Evolutionary conservation across 345 rosid species (phyloP), one percentile per base, ranked within the genome.

Genomic region (Reutealis trisperma): DNA sequence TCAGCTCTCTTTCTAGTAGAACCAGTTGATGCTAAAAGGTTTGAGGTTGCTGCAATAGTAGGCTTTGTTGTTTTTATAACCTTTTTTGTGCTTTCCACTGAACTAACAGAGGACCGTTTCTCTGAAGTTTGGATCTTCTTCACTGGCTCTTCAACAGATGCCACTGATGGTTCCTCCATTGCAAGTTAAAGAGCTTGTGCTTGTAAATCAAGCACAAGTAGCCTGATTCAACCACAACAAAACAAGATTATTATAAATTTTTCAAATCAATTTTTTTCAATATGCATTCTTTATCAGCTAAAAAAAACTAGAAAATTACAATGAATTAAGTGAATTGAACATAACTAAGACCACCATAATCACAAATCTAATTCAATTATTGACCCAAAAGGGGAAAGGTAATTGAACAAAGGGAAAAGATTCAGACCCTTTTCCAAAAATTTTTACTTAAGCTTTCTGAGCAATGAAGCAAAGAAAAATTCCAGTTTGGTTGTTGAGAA

Each of bases 121-220:
- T 80, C 88, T 14, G 80, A 81, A 77, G 75, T 79, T 63, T 62
- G 78, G 0, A 82, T 65, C 77, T 67, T 84, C 63, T 74, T 74
- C 70, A 51, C 62, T n/a, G 79, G 72, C 77, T 80, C 87, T 81
- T 86, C 84, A 57, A 77, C 82, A 11, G 83, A 68, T 51, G 86
- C 84, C 63, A 74, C 79, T 62, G 79, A 79, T 12, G 85, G 77
- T 60, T 85, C 92, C 84, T 93, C 98, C 98, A 95, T 93, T 71
- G 63, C 61, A 9, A 67, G 11, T 67, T 30, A 16, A 75, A 51
- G 72, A 64, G 58, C 80, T 81, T 79, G 79, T 16, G 58, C 79
- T 47, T 45, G 75, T 22, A 64, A 75, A 76, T 37, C 70, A 67
- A 67, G 51, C 74, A 70, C 74, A 67, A 67, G 76, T 55, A 13